Evolutionary conservation across 106 monocot genomes (phyloP), one percentile per base, ranked within the genome.

Genomic region (Triglochin maritima): DNA sequence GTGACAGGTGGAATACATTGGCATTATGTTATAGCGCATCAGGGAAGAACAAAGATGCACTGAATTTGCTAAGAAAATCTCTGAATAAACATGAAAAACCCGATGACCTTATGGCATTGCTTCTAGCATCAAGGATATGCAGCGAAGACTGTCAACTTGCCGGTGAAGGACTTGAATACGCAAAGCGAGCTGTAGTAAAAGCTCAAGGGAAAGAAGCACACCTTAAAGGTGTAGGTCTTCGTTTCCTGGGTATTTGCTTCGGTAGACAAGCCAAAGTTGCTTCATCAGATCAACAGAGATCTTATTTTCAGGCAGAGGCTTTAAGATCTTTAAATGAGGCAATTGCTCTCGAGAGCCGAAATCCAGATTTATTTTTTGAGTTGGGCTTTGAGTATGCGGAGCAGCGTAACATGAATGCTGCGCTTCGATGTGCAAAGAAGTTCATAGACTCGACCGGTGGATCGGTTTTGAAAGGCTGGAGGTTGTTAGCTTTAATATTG

Each of bases 371-470:
- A 55, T 57, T 90, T 60, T 95, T 79, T 67, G 89, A 85, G 63
- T 63, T 95, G 47, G 81, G 83, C 9, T 64, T 87, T 66, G 83
- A 83, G 59, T 83, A 90, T 80, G 90, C 95, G 65, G 81, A 83
- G 69, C 75, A 85, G 47, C 71, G 75, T 46, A 95, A 95, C 63
- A 84, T 72, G 69, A 83, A 78, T 79, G 82, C 81, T 62, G 87
- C 95, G 51, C 77, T 95, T 44, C 72, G 78, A 56, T 90, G 58
- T 80, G 85, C 90, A 44, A 88, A 91, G 69, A 81, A 96, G 49
- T 96, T 80, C 58, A 82, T 96, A 67, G 90, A 88, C 82, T 71
- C 80, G 16, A 96, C 95, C 2, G 90, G 90, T 72, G 95, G 95
- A 77, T 90, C 90, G 17, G 13, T 90, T 15, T 60, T 70, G 2